A percentile compares a stretch with the other conserved stretches of the same genome.
Conservation (phyloP, 2,329 filamentous ascomycete genomes). For the Lachnellula cervina region DNA sequence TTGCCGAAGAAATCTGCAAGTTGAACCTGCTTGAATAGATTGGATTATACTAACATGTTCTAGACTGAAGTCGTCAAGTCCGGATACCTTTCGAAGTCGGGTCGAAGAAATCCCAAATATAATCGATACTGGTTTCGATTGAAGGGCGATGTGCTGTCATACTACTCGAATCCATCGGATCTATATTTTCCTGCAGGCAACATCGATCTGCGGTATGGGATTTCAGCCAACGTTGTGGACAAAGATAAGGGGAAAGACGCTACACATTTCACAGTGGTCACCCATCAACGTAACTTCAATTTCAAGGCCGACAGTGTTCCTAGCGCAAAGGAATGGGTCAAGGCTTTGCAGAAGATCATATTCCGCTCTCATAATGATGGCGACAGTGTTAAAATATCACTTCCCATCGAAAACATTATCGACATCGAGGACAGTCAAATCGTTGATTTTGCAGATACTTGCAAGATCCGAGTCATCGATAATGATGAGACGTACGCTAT, state of each 20-base stretch:
- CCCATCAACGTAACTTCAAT: constrained; percentile 75
- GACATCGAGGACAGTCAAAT: constrained; percentile 91
- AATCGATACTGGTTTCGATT: constrained; percentile 90
- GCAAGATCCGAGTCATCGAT: constrained; percentile 89
- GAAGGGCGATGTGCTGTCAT: constrained; percentile 87
- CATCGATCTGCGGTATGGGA: constrained; percentile 87
- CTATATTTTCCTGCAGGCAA: constrained; percentile 89
- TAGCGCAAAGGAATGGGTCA: constrained; percentile 96
- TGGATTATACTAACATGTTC: constrained; percentile 27
- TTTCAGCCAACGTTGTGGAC: constrained; percentile 74
- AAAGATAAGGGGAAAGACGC: constrained; percentile 68
- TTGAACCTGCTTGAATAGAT: neutral
- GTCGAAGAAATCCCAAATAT: constrained; percentile 81
- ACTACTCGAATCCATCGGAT: constrained; percentile 78
- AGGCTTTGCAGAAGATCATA: constrained; percentile 87
- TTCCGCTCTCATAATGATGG: constrained; percentile 95
- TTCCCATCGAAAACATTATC: constrained; percentile 83
- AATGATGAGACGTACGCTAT: constrained; percentile 92
- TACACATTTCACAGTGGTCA: constrained; percentile 73
- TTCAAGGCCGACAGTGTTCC: constrained; percentile 83
- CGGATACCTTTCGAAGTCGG: constrained; percentile 82
- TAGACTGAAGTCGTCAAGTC: constrained; percentile 75
- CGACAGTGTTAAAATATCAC: constrained; percentile 91
- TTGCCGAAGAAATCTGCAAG: constrained; percentile 85
- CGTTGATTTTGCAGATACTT: constrained; percentile 86